Evolutionary conservation across 108 stramenopile species (phyloP).

Genomic region (Pelagomonas calceolata): DNA sequence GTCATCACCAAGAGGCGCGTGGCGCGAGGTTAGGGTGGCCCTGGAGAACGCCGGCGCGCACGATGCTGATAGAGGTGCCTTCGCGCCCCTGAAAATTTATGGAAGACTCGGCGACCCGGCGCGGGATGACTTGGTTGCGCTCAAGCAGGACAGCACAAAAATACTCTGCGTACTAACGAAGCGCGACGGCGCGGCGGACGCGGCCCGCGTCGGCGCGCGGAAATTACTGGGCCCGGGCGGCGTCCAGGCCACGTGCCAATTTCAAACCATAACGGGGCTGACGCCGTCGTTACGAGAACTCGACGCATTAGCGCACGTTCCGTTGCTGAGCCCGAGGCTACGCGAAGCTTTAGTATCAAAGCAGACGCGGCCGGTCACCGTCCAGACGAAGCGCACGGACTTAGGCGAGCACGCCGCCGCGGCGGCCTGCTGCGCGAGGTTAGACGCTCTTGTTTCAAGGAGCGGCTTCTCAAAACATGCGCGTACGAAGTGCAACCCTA

Average conservation of each 20-base stretch:
- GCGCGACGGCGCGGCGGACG: neutral
- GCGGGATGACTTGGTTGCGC: neutral
- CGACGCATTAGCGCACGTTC: neutral
- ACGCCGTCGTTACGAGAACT: neutral
- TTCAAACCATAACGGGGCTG: neutral
- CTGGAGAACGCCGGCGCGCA: no score
- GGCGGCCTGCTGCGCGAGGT: neutral
- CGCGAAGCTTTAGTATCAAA: neutral
- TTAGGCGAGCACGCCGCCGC: neutral
- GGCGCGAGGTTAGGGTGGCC: no score
- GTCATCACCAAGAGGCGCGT: no score
- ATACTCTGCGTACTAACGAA: neutral
- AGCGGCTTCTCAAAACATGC: conserved; percentile 66
- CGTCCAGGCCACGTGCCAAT: neutral
- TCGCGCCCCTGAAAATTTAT: neutral
- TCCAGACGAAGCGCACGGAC: neutral
- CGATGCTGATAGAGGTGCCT: neutral
- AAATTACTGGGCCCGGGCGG: neutral
- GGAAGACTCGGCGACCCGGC: neutral
- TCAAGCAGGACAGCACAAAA: neutral
- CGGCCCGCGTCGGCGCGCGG: neutral
- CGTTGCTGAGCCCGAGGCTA: neutral
- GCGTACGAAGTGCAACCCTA: conserved; percentile 58
- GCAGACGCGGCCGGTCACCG: no score
- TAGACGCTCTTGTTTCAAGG: conserved; percentile 10